phyloP scores from a whole-genome alignment of 257 asterid species.

The Coffea canephora region DNA sequence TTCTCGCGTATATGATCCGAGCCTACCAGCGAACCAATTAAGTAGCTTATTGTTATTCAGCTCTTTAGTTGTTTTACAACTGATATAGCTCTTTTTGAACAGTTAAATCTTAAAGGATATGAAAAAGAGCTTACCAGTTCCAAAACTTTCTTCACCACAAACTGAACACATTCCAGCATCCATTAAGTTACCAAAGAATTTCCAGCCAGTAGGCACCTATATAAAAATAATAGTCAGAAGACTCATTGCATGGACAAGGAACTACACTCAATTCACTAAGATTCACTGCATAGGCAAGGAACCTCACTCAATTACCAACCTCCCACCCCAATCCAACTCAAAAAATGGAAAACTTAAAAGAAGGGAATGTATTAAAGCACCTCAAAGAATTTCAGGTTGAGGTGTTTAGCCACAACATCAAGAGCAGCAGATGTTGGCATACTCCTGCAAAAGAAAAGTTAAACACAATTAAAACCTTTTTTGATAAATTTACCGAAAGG shows the following conservation, averaged over 20 bases:
- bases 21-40: constrained; percentile 44
- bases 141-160: constrained; percentile 99
- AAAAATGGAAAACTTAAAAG: not conserved
- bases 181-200: constrained; percentile 96
- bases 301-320: not conserved
- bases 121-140: constrained; percentile 66
- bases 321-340: constrained; percentile 4
- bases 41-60: not conserved
- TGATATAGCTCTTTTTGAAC: not conserved
- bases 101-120: not conserved
- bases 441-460: constrained; percentile 63
- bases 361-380: constrained; percentile 30
- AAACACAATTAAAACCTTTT: not conserved
- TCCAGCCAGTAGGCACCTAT: constrained; percentile 99
- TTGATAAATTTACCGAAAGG: not conserved
- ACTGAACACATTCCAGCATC: constrained; percentile 99
- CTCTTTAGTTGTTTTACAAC: not conserved
- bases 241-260: constrained; percentile 6
- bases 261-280: not conserved
- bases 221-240: constrained; percentile 11
- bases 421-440: constrained; percentile 99
- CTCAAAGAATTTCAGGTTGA: constrained; percentile 92
- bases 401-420: constrained; percentile 86
- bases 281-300: constrained; percentile 6
- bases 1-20: constrained; percentile 98